Base-by-base conservation (phyloP, 2,329 filamentous ascomycete species). In the Colletotrichum limetticola region DNA sequence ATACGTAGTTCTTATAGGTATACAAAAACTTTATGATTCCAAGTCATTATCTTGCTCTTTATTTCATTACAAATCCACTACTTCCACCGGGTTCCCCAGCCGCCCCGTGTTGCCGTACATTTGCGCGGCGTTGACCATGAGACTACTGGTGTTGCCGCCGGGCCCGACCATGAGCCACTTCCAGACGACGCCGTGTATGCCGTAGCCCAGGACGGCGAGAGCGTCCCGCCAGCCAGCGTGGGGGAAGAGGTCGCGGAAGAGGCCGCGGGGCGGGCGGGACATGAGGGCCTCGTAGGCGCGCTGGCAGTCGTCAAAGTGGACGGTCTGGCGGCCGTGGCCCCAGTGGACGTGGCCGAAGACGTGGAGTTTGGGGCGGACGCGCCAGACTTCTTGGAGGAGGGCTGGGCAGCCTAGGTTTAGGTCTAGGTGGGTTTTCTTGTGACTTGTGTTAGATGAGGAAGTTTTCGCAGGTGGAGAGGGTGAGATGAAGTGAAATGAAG, bases 301-400 rank as follows among this genome's bases (percentile, higher is more conserved):
- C 81, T 97, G 94, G 72, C 90, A 89, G 30, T 91, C 88, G 80
- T 97, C 94, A 87, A 93, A 97, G 82, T 90, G 93, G 11, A 93
- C 87, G 0, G 91, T 82, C 78, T 95, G 91, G 56, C 85, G 85
- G 19, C 95, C 95, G 58, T 93, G 89, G 9, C 91, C 93, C 78
- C 88, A 93, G 83, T 98, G 95, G 28, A 95, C 89, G 82, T 98
- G 95, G 1, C 95, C 95, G 80, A 97, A 97, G 60, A 97, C 88
- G 81, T 97, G 94, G 16, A 97, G 84, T 14, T 86, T 86, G 0
- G 95, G 95, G 74, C 90, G 91, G 12, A 95, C 90, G 46, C 93
- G 89, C 91, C 93, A 94, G 22, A 93, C 82, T 78, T 97, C 95
- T 16, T 86, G 83, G 6, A 96, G 86, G 6, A 97, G 87, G 68